Evolutionary conservation across 768 basidiomycete species (phyloP), one percentile per base, ranked within the genome.

Genomic region (Boletus coccyginus): DNA sequence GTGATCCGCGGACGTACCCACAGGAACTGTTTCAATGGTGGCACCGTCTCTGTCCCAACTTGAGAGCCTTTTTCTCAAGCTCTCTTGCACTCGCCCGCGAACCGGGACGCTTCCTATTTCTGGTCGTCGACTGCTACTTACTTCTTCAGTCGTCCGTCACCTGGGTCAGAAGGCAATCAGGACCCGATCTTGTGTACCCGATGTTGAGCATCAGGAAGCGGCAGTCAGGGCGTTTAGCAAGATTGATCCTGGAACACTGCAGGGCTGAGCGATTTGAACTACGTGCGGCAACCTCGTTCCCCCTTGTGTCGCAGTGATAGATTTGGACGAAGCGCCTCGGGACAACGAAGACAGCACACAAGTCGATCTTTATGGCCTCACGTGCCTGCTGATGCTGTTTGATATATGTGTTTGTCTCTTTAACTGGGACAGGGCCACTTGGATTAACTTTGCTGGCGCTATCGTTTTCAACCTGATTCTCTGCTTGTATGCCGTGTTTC

Each of bases 161-260:
- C 14, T 46, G 45, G 52, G 17, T 36, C 27, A 17, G 29, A 39
- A 32, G 16, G 46, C 46, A 46, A 40, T 7, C 17, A 1, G 56
- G 50, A 2, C 56, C 46, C 10, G 46, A 57, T 31, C 11, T 42
- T 17, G 33, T 57, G 35, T 41, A 53, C 21, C 56, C 50, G 6
- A 52, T 53, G 50, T n/a, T 52, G 32, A 47, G 56, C 38, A 41
- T 49, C 46, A 48, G n/a, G 27, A 52, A 53, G 21, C 46, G 35
- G n/a, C 51, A 47, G 7, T 54, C 52, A 7, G 52, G 29, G 7
- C 57, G 36, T 27, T 46, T 58, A 19, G 53, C 52, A 0, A 49
- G 29, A 16, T 49, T 54, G 24, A 24, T 58, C 5, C 24, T 58
- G 10, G 42, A 50, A 5, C 47, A 58, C 13, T 7, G 17, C 14